Conservation (phyloP, 495 filamentous ascomycete species). For the Penicillium malachiteum region DNA sequence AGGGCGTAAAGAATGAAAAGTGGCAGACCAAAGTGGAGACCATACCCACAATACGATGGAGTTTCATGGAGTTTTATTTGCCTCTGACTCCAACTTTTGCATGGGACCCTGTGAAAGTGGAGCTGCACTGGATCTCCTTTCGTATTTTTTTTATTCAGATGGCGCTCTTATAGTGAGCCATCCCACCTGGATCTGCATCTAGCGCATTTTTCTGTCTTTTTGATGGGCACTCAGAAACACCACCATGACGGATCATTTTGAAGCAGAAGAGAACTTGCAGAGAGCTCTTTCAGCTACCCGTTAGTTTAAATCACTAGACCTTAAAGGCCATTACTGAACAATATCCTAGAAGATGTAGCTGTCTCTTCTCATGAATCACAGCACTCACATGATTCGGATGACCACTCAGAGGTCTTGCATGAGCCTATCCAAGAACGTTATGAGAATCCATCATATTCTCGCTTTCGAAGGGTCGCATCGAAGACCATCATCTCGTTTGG, state of each 20-base stretch:
- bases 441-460: constrained; percentile 28
- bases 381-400: constrained; percentile 11
- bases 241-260: constrained; percentile 23
- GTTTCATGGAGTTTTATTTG: constrained; percentile 8
- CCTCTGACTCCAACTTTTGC: background rate
- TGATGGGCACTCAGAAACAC: background rate
- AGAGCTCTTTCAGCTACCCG: constrained; percentile 25
- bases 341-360: constrained; percentile 12
- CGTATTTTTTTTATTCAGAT: background rate
- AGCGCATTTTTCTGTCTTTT: background rate
- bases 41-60: background rate
- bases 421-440: constrained; percentile 34
- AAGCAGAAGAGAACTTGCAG: constrained; percentile 21
- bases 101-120: background rate
- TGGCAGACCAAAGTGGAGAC: background rate
- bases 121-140: background rate
- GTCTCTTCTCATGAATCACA: constrained; percentile 17
- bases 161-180: background rate
- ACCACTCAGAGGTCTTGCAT: constrained; percentile 23
- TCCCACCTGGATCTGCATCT: constrained; percentile 2
- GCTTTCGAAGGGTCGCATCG: constrained; percentile 32
- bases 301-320: constrained; percentile 4
- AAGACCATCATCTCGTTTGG: constrained; percentile 39
- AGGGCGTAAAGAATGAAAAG: constrained; percentile 1
- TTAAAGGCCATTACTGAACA: background rate